Evolutionary conservation across 2,329 filamentous ascomycete genomes (phyloP), one percentile per base, ranked within the genome.

Genomic region (Phoma sp.): DNA sequence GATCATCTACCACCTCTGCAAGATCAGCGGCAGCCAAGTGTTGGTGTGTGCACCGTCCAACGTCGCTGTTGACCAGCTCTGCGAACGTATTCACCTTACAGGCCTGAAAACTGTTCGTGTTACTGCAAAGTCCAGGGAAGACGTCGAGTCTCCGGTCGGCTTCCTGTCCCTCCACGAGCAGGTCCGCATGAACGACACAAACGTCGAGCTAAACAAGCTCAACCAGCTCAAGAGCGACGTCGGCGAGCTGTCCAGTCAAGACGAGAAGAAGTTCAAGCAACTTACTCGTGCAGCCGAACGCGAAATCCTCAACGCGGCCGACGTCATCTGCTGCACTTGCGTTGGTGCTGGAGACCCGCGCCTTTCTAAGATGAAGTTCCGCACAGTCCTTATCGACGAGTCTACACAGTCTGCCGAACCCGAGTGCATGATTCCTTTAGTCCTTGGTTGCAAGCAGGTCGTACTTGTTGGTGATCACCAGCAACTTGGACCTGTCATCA

Each of bases 401-500:
- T 98, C 94, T 38, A 99, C 95, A 1, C 95, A 99, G 73, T 97
- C 95, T 15, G 95, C 95, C 2, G 95, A 99, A 75, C 95, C 95
- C 0, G 95, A 99, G 76, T 99, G 95, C 76, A 96, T 99, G 92
- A 99, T 99, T 67, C 95, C 95, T 17, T 82, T 99, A 36, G 94
- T 99, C 29, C 84, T 99, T 21, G 95, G 95, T 45, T 99, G 95
- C 82, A 99, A 99, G 80, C 95, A 99, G 76, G 92, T 97, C 44
- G 95, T 99, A n/a, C 85, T 99, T 32, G 95, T 99, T 37, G 95
- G 95, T 72, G 95, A 99, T 72, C 95, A 99, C 77, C 96, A 98
- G 77, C 95, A 99, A 75, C 86, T 99, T 62, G 95, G 95, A 0
- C 95, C 95, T 1, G 95, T 99, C 68, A 98, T 99, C 73, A 99